phyloP scores from a whole-genome alignment of 1,284 basidiomycete genomes.

The Ustilago shanxiensis region DNA sequence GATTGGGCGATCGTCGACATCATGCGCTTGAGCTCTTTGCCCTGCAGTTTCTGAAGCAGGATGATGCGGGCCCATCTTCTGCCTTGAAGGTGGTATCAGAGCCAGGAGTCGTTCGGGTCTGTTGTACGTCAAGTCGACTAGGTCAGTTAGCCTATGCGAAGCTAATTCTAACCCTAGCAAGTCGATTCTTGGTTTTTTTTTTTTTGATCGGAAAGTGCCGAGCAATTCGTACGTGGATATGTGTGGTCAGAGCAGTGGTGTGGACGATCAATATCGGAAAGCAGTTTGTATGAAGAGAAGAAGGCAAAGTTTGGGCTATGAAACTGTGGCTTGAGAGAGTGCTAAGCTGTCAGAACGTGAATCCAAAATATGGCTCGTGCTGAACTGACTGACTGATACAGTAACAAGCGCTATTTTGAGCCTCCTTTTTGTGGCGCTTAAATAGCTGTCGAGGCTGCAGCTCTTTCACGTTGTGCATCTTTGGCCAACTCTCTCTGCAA shows the following conservation, averaged over 20 bases:
- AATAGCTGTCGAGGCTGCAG: constrained; percentile 1
- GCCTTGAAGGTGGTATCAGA: not conserved
- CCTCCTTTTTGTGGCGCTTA: not conserved
- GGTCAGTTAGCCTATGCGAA: not conserved
- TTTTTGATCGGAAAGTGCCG: no score
- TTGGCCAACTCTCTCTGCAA: no score
- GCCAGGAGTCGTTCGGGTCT: not conserved
- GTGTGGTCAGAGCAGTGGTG: not conserved
- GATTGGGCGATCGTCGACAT: constrained; percentile 23
- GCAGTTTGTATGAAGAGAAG: not conserved
- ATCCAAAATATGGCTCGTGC: constrained; percentile 21
- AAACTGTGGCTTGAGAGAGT: not conserved
- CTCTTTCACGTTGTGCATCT: constrained; percentile 1
- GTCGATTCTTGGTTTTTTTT: no score
- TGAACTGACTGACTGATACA: constrained; percentile 3
- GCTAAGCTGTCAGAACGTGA: constrained; percentile 1
- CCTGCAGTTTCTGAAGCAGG: constrained; percentile 49
- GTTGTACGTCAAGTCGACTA: no score
- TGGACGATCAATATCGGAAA: not conserved
- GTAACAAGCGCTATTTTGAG: not conserved
- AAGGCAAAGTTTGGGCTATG: not conserved
- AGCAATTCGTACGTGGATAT: no score
- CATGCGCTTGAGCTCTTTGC: constrained; percentile 31
- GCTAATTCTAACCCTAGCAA: not conserved
- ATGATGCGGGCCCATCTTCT: constrained; percentile 36